These are phyloP conservation scores for Tephrocybe rancida DNA, from an alignment of 768 basidiomycete species.

Conservation along the genomic window DNA sequence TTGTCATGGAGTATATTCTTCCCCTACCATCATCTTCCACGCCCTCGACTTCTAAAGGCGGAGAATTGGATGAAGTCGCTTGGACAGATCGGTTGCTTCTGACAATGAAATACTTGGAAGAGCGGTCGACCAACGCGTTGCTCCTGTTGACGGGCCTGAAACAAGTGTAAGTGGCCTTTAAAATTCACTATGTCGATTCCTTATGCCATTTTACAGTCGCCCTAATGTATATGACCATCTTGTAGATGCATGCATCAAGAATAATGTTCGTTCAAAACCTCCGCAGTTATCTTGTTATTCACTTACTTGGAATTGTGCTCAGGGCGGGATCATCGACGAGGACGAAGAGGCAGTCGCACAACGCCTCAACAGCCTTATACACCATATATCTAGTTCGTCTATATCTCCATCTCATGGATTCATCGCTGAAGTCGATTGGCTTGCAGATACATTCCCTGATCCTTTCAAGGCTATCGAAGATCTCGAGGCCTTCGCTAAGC, in stretches of 20 bases:
- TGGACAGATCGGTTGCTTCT: slow-evolving; percentile 87
- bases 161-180: slow-evolving; percentile 47
- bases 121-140: slow-evolving; percentile 57
- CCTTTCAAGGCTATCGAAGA: slow-evolving; percentile 77
- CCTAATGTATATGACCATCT: slow-evolving; percentile 72
- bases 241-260: slow-evolving; percentile 70
- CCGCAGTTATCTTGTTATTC: neutral
- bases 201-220: slow-evolving; percentile 42
- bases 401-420: neutral
- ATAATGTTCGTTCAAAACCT: slow-evolving; percentile 70
- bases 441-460: slow-evolving; percentile 61
- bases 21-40: slow-evolving; percentile 65
- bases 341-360: slow-evolving; percentile 66
- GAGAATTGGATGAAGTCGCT: slow-evolving; percentile 71
- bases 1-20: slow-evolving; percentile 75
- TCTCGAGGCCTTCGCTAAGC: slow-evolving; percentile 77
- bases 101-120: slow-evolving; percentile 70
- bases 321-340: slow-evolving; percentile 93
- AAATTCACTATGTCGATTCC: neutral
- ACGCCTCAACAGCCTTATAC: slow-evolving; percentile 55
- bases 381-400: slow-evolving; percentile 61
- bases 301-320: slow-evolving; percentile 3
- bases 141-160: slow-evolving; percentile 66
- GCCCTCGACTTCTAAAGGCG: slow-evolving; percentile 44
- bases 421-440: neutral